Percentiles rank a stretch among this genome's conserved stretches.
phyloP scores from a whole-genome alignment of 345 rosid genomes.

The Ceriops tagal region DNA sequence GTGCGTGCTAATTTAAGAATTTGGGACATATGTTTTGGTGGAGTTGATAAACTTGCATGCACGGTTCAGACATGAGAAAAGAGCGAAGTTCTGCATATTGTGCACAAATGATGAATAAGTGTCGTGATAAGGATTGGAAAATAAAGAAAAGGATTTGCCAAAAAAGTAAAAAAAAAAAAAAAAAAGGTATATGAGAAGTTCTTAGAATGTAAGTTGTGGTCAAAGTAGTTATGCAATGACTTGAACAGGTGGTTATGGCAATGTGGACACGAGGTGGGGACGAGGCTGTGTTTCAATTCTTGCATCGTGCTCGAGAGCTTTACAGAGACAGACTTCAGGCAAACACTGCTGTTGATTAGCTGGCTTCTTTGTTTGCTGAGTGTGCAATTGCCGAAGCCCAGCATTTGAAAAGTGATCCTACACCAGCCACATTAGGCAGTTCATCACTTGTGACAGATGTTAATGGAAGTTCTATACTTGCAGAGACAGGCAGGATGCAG shows the following conservation, averaged over 20 bases:
- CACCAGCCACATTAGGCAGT: slow-evolving; percentile 10
- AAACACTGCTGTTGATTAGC: slow-evolving; percentile 56
- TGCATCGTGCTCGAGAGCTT: slow-evolving; percentile 69
- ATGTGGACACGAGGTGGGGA: slow-evolving; percentile 70
- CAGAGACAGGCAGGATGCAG: slow-evolving; percentile 72
- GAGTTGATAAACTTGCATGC: too few relatives aligned
- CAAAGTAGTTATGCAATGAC: background rate
- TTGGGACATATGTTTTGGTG: too few relatives aligned
- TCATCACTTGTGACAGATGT: slow-evolving; percentile 31
- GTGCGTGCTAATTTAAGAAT: too few relatives aligned
- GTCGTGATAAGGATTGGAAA: too few relatives aligned
- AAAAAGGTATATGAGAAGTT: background rate
- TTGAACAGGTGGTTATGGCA: slow-evolving; percentile 75
- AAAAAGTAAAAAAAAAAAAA: too few relatives aligned
- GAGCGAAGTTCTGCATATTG: too few relatives aligned
- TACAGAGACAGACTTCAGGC: slow-evolving; percentile 52
- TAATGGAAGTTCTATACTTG: slow-evolving; percentile 61
- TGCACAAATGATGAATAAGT: too few relatives aligned
- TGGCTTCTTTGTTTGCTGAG: slow-evolving; percentile 84
- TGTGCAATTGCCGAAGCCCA: slow-evolving; percentile 81
- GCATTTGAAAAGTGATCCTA: slow-evolving; percentile 40
- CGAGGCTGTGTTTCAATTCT: slow-evolving; percentile 55
- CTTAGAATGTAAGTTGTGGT: background rate
- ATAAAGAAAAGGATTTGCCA: too few relatives aligned
- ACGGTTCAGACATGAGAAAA: too few relatives aligned